Base-by-base conservation (phyloP, 2,329 filamentous ascomycete genomes). In the Cryphonectria carpinicola region DNA sequence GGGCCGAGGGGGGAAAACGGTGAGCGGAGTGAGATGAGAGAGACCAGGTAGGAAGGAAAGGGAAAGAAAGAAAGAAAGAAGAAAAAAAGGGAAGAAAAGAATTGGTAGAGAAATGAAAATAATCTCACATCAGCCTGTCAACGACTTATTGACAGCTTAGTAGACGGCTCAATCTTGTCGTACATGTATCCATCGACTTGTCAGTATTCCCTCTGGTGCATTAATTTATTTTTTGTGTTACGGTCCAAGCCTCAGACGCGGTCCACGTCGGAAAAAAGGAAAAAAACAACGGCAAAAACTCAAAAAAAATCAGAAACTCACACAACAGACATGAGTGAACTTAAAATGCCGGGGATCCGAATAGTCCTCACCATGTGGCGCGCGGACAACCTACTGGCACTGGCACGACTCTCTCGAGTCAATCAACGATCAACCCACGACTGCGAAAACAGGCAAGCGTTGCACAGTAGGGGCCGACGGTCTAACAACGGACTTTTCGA, bases 41-140 rank as follows among this genome's bases (percentile, higher is more conserved):
- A 62, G 60, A 62, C 10, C 14, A 62, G n/a, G n/a, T 11, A 32
- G 4, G 13, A 17, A 25, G 11, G 25, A n/a, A 10, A 32, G 22
- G 13, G 37, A 28, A 1, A 32, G 25, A 22, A 32, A 4, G 14
- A 17, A 25, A 13, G 25, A n/a, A 8, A 32, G 22, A n/a, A 60
- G 8, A 32, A 37, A 14, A 11, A 35, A 37, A 13, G 39, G 1
- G 8, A 60, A 60, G 22, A 54, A n/a, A 61, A 35, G 7, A 61
- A 37, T 49, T 49, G 17, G 17, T 46, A 19, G 43, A n/a, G 43
- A 19, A 46, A 22, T 22, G 7, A n/a, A 11, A 39, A 7, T 19
- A 17, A 25, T 62, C 60, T 39, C 37, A 58, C 54, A 32, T 58
- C 54, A 58, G 54, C 25, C 54, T 58, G 54, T 58, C 54, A 35